Conservation (phyloP, 345 rosid species). For the Rhodomyrtus tomentosa region DNA sequence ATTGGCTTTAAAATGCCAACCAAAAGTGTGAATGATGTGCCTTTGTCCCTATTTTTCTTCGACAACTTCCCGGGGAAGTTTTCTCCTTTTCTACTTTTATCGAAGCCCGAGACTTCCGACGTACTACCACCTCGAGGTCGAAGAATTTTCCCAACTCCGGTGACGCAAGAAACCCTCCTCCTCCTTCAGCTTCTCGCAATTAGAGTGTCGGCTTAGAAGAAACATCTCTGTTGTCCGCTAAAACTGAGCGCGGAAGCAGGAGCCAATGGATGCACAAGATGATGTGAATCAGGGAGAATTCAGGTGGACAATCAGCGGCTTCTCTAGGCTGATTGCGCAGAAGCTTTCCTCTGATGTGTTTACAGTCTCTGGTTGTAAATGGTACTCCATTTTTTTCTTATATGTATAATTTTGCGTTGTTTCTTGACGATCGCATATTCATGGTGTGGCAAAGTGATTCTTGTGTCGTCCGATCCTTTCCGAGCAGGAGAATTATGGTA, state of each 20-base stretch:
- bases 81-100: neutral
- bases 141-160: neutral
- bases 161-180: neutral
- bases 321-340: neutral
- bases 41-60: neutral
- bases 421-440: neutral
- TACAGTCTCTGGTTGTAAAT: neutral
- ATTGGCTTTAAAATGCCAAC: neutral
- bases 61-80: neutral
- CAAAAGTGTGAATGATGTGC: neutral
- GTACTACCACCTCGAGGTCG: neutral
- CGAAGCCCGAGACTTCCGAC: neutral
- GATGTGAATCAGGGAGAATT: neutral
- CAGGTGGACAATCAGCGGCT: neutral
- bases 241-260: too few species aligned
- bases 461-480: neutral
- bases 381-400: neutral
- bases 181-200: neutral
- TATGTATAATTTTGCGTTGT: neutral
- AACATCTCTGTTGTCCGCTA: neutral
- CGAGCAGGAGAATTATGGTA: neutral
- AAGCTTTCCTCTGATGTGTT: neutral
- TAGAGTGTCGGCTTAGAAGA: neutral
- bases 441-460: neutral
- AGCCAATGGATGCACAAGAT: neutral